These are phyloP conservation scores for Aureobasidium namibiae DNA, from an alignment of 2,329 filamentous ascomycete species.

Conservation along the genomic window DNA sequence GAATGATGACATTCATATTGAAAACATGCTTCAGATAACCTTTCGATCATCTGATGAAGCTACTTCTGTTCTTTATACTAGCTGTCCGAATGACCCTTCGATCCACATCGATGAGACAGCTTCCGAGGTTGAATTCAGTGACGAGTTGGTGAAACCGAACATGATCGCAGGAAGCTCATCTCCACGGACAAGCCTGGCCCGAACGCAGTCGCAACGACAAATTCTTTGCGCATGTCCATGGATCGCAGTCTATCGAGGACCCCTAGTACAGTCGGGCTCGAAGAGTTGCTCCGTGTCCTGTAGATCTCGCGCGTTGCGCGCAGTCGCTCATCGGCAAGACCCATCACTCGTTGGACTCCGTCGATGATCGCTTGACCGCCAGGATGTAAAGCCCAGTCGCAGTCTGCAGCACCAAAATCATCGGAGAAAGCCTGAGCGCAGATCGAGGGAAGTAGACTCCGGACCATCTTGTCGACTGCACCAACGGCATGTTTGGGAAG, in stretches of 20 bases:
- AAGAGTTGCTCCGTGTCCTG: constrained; percentile 60
- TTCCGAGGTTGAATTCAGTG: no score
- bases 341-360: constrained; percentile 52
- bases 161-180: not conserved
- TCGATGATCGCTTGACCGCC: constrained; percentile 60
- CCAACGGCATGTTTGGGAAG: not conserved
- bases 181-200: not conserved
- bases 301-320: constrained; percentile 63
- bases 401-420: constrained; percentile 33
- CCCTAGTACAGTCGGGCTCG: constrained; percentile 57
- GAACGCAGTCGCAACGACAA: not conserved
- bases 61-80: no score
- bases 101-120: no score
- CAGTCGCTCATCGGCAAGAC: constrained; percentile 55
- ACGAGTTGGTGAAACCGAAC: no score
- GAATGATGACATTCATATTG: no score
- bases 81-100: no score
- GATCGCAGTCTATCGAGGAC: constrained; percentile 53
- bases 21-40: no score
- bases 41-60: no score
- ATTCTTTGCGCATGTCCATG: accelerated
- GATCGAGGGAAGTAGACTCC: not conserved
- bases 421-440: accelerated
- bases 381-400: constrained; percentile 68
- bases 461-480: not conserved